Evolutionary conservation across 75 land plant genomes (phyloP), one percentile per base, ranked within the genome.

Genomic region (Larix kaempferi): DNA sequence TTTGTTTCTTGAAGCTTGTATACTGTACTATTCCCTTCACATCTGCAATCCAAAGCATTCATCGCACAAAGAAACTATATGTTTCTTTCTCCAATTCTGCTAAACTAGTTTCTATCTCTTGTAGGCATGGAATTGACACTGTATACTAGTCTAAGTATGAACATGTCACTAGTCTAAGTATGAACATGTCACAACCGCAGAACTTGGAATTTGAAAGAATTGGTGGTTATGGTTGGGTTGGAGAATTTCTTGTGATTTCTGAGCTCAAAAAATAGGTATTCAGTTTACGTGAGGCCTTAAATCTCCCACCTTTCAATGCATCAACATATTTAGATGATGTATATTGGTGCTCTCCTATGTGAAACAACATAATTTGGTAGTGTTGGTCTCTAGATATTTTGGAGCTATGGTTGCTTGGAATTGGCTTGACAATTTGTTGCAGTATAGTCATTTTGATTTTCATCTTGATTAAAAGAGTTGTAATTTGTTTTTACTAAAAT

Each of bases 261-360:
- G 74, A 78, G 58, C 74, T 78, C 25, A 57, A 56, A 11, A 56
- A 56, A 11, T 25, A 56, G 56, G 74, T 78, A 3, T 21, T 44
- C 2, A 25, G 23, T 22, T 49, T 78, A 13, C 80, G 80, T 1
- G 80, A 66, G 57, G 21, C 39, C 33, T 37, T 87, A 14, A 82
- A 83, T 60, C 74, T 87, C 4, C 77, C 88, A 35, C 88, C 85
- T 52, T 76, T 74, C 52, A 37, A 74, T 33, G 71, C 72, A 10
- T 78, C 76, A 57, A 72, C 71, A 73, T 69, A 82, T 33, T 72
- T 80, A 17, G 67, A 82, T 12, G 77, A 81, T 85, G 84, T 83
- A 75, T 59, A 16, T 73, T 15, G 26, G 14, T 71, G 16, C 12
- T 26, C 6, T 21, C 56, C 14, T 16, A 39, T 6, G 8, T 33